These are phyloP conservation scores for Lodderomyces orthopsilosis DNA, from an alignment of 1,139 yeast species.

Conservation along the genomic window DNA sequence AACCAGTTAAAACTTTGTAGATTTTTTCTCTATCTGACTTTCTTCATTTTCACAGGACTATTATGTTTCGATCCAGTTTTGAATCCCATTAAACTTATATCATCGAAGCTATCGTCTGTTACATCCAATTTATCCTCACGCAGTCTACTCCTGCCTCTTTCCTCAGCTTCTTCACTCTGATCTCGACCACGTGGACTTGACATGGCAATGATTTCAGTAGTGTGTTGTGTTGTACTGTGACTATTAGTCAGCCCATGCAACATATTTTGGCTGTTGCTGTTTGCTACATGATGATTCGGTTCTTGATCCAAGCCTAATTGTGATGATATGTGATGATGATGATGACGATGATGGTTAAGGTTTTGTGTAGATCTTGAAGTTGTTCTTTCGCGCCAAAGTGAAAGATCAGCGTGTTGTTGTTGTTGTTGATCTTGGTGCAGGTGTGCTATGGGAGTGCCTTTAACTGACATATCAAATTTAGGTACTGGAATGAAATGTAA, in stretches of 20 bases:
- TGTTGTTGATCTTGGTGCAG: not conserved
- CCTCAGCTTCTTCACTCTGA: constrained; percentile 1
- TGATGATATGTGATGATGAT: not conserved
- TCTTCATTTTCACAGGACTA: constrained; percentile 43
- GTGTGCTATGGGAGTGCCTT: not conserved
- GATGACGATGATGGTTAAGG: not conserved
- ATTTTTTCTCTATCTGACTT: not conserved
- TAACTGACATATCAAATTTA: not conserved
- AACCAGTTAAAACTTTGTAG: not conserved
- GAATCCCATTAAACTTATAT: constrained; percentile 61
- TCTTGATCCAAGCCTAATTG: constrained; percentile 8
- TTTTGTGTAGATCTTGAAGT: not conserved
- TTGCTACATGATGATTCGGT: constrained; percentile 5
- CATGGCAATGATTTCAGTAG: not conserved
- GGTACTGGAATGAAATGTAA: too few species aligned
- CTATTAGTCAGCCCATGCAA: not conserved
- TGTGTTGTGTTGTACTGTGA: not conserved
- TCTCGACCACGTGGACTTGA: constrained; percentile 2
- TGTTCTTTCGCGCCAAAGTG: not conserved
- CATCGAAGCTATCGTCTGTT: constrained; percentile 24
- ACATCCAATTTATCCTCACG: constrained; percentile 17
- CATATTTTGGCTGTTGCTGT: too few species aligned
- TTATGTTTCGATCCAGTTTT: constrained; percentile 27
- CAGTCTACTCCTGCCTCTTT: constrained; percentile 12
- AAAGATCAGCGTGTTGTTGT: not conserved